Evolutionary conservation across 352 stramenopile genomes (phyloP), one percentile per base, ranked within the genome.

Genomic region (Blastocystis sp.): DNA sequence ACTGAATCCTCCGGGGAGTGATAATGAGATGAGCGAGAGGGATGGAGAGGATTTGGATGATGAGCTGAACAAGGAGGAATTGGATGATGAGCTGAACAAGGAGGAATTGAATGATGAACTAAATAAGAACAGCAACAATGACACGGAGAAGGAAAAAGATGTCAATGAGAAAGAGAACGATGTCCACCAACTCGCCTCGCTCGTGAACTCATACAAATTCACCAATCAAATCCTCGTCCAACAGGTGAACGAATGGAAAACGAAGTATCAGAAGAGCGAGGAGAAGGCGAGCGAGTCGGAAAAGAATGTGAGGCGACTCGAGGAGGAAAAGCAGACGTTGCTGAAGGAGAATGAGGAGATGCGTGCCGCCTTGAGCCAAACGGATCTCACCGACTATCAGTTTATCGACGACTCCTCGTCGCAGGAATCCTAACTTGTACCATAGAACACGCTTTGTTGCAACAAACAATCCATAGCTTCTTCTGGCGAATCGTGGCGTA

Each of bases 171-270:
- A n/a, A n/a, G n/a, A n/a, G n/a, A n/a, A n/a, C n/a, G 51, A 59
- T 59, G 51, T 59, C 3, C n/a, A 59, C 18, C n/a, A 59, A 27
- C 51, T 59, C 32, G 18, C n/a, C 18, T 34, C 21, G 36, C 44
- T 46, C 8, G 29, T 57, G 29, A 81, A 40, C 36, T 40, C 69
- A 21, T 57, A 63, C 24, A 29, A 65, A 16, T 81, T 81, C 53
- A 81, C 48, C 9, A 81, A 81, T 44, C 69, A 81, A 40, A 48
- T 64, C 6, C 40, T 81, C 0, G 36, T 81, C 38, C 69, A 81
- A 51, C 69, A 81, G 40, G 21, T 81, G 40, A 27, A 40, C 4
- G 69, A 81, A 44, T 48, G 56, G 51, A 48, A 44, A 29, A 81
- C 53, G 27, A 29, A 27, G 21, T 24, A 3, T 11, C 14, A 8